Conservation (phyloP, 768 basidiomycete genomes). For the Xerocomellus dryophilus region DNA sequence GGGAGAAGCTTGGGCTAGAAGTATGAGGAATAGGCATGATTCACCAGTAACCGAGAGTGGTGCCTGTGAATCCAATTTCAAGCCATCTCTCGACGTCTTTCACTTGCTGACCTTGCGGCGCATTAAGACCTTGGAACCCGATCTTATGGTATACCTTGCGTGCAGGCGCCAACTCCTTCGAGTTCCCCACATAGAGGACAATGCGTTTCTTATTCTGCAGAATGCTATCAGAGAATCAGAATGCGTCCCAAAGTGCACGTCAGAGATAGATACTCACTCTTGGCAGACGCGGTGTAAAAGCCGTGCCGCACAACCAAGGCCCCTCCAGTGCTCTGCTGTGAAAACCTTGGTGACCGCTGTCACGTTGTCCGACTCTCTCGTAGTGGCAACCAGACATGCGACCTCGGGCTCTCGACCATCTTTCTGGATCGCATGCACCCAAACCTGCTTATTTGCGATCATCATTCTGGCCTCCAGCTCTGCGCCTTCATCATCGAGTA, state of each 20-base stretch:
- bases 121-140: conserved; percentile 21
- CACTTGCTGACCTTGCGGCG: background rate
- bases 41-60: conserved; percentile 20
- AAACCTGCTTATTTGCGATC: conserved; percentile 47
- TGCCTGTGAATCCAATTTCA: conserved; percentile 17
- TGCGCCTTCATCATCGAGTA: conserved; percentile 35
- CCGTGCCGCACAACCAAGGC: conserved; percentile 55
- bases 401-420: conserved; percentile 35
- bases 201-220: conserved; percentile 33
- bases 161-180: conserved; percentile 13
- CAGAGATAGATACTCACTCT: conserved; percentile 38
- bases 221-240: conserved; percentile 24
- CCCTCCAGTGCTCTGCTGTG: conserved; percentile 52
- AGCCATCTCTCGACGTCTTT: conserved; percentile 19
- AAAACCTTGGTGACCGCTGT: conserved; percentile 73
- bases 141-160: conserved; percentile 23
- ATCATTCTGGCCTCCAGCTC: conserved; percentile 48
- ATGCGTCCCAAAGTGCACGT: background rate
- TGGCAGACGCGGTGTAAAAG: conserved; percentile 58
- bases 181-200: conserved; percentile 61
- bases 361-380: conserved; percentile 53
- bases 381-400: conserved; percentile 68
- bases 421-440: conserved; percentile 51
- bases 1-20: background rate
- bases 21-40: background rate